These are phyloP conservation scores for Quercus suber DNA, from an alignment of 306 rosid species.

Conservation along the genomic window DNA sequence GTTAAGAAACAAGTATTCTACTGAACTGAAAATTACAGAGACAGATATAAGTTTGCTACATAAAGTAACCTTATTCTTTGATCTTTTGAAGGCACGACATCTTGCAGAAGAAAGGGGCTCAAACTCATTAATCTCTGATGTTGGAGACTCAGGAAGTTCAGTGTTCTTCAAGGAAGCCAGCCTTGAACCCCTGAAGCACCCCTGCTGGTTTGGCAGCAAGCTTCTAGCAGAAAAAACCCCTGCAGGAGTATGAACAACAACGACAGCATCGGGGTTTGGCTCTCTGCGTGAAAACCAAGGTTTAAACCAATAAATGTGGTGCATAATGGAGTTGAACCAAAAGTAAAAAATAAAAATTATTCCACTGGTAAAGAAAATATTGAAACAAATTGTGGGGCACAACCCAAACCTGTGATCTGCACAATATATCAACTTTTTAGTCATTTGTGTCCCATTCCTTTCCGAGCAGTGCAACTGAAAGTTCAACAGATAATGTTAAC, in stretches of 20 bases:
- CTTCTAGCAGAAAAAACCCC: constrained; percentile 75
- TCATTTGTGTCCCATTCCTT: constrained; percentile 69
- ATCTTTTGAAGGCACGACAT: constrained; percentile 59
- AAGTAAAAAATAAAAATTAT: not conserved
- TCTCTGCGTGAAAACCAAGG: constrained; percentile 39
- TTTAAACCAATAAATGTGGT: constrained; percentile 1
- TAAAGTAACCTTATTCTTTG: constrained; percentile 53
- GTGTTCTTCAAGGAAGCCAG: constrained; percentile 55
- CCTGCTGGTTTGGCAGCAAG: constrained; percentile 62
- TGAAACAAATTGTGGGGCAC: constrained; percentile 5
- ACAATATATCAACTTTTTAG: constrained; percentile 75
- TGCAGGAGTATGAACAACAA: constrained; percentile 63
- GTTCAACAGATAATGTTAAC: constrained; percentile 29
- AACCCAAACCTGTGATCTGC: constrained; percentile 79
- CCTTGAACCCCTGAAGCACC: constrained; percentile 81
- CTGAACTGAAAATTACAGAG: not conserved
- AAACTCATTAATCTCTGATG: constrained; percentile 46
- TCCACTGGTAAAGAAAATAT: not conserved
- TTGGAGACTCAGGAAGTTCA: constrained; percentile 54
- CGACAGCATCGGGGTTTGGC: constrained; percentile 77
- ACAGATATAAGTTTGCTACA: not conserved
- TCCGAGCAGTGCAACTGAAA: constrained; percentile 74
- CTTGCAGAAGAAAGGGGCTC: constrained; percentile 79
- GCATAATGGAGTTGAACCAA: not conserved
- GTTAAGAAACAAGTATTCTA: constrained; percentile 2